Evolutionary conservation across 768 basidiomycete genomes (phyloP), one percentile per base, ranked within the genome.

Genomic region (Tubosaeta sp.): DNA sequence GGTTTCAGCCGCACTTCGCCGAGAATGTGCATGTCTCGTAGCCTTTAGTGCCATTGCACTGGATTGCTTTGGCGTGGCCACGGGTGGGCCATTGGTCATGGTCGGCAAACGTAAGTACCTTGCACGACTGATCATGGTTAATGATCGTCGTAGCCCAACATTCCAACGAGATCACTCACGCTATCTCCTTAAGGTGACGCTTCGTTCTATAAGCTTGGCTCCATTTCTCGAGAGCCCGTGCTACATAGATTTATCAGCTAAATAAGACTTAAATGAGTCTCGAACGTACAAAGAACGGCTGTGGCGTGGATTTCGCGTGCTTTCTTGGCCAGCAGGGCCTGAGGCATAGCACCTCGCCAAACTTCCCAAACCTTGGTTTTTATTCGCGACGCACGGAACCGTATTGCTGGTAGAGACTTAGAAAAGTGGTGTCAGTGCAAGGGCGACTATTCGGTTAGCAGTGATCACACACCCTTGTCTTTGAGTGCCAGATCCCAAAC

Each of bases 391-490:
- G 85, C 81, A 66, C 85, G 77, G 66, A 92, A 89, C 27, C 81
- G 82, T 52, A 94, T 81, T 9, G 91, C 91, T 22, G 90, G 89
- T 10, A 90, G 72, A 14, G 86, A 83, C 88, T 92, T 56, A 32
- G 48, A 17, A n/a, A 33, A 56, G 35, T 27, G 4, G 39, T 45
- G 44, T 63, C 33, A 64, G 50, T 48, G 43, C 45, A 34, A 39
- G 39, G 25, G 38, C 37, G n/a, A 11, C 25, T 49, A n/a, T 29
- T 48, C 32, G 7, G 42, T 31, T 49, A 42, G 37, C 31, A 5
- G 25, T 27, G 13, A 46, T 27, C 48, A 66, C 72, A 59, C 62
- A 88, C 90, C 64, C 77, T 81, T 31, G 90, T 89, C 66, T 79
- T 86, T 12, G 83, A 78, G 62, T 84, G 78, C 91, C 91, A 93